These are phyloP conservation scores for Carex cristatella DNA, from an alignment of 176 grass and related monocot species.

Conservation along the genomic window DNA sequence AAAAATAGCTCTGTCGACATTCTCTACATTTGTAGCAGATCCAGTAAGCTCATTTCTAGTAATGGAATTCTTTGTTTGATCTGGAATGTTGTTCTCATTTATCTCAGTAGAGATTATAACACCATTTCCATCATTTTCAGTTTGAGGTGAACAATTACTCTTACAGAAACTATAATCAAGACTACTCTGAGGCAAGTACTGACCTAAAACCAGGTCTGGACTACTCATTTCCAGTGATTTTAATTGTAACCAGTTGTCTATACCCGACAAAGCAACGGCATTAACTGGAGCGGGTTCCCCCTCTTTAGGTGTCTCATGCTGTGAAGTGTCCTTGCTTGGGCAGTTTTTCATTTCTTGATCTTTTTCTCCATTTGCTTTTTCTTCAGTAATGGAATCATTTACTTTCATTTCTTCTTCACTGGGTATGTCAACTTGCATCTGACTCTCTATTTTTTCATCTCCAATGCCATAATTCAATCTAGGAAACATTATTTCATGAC, in stretches of 20 bases:
- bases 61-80: constrained; percentile 31
- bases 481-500: background rate
- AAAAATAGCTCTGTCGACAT: constrained; percentile 28
- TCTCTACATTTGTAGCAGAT: constrained; percentile 22
- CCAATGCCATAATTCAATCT: background rate
- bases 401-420: constrained; percentile 11
- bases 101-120: constrained; percentile 24
- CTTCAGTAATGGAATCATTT: background rate
- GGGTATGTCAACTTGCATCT: constrained; percentile 12
- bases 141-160: background rate
- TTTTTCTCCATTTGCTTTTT: constrained; percentile 10
- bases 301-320: background rate
- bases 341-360: background rate
- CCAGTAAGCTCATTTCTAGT: constrained; percentile 30
- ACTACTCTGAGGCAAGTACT: constrained; percentile 4
- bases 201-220: constrained; percentile 17
- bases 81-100: constrained; percentile 14
- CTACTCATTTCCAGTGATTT: background rate
- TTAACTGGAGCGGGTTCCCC: background rate
- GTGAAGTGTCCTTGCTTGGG: background rate
- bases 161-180: background rate
- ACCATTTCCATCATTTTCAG: constrained; percentile 17
- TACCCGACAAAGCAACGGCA: background rate
- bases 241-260: background rate
- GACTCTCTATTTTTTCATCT: constrained; percentile 18